phyloP scores from a whole-genome alignment of 805 yeast species.

The Schwanniomyces polymorphus region DNA sequence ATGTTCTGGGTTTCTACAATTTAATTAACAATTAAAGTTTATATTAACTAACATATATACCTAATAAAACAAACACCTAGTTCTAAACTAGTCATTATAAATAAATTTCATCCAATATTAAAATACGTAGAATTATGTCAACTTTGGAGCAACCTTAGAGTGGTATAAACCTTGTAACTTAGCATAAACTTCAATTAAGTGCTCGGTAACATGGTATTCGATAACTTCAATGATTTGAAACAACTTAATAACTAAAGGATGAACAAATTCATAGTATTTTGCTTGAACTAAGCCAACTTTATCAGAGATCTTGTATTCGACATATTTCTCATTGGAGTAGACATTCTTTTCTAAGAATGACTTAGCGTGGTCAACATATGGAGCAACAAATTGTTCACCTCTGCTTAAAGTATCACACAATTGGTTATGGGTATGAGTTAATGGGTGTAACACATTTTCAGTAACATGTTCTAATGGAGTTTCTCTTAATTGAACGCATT shows the following conservation, averaged over 20 bases:
- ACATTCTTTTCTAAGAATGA: constrained; percentile 35
- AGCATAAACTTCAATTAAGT: constrained; percentile 16
- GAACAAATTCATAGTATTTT: constrained; percentile 21
- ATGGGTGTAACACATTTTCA: constrained; percentile 36
- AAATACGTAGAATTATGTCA: constrained; percentile 2
- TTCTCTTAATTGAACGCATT: constrained; percentile 34
- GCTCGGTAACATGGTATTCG: constrained; percentile 31
- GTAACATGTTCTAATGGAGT: constrained; percentile 28
- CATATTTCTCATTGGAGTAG: constrained; percentile 34
- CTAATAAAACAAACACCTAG: neutral
- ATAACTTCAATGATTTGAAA: constrained; percentile 33
- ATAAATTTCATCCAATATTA: neutral
- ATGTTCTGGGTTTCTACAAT: neutral
- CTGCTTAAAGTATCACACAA: constrained; percentile 33
- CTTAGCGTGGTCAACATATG: constrained; percentile 27
- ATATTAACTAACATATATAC: neutral
- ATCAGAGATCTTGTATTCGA: constrained; percentile 29
- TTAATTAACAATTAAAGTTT: neutral
- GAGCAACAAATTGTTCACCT: constrained; percentile 27
- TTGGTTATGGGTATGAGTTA: constrained; percentile 32
- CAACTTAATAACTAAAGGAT: constrained; percentile 31
- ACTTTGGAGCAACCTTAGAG: constrained; percentile 18
- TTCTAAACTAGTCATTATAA: neutral
- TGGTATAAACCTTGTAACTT: constrained; percentile 20
- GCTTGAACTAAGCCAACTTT: constrained; percentile 23